Evolutionary conservation across 371 early-diverging fungal species (phyloP).

Genomic region (Mortierella sp.): DNA sequence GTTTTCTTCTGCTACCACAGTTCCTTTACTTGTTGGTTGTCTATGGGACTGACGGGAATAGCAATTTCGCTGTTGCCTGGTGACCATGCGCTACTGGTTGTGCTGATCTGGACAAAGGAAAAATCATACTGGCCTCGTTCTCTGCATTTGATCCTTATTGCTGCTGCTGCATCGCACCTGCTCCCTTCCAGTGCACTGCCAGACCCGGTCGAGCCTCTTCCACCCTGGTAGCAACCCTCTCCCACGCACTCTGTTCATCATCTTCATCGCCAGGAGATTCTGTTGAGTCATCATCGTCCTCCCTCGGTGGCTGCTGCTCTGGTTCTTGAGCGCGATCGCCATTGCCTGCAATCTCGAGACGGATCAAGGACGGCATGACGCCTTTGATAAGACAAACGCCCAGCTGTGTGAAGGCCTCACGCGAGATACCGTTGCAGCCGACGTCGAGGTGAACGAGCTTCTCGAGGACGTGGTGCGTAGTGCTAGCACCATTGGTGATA

Average conservation of each 20-base stretch:
- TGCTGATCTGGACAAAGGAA: too few species aligned
- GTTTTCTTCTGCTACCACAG: too few species aligned
- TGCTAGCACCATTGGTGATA: conserved; percentile 23
- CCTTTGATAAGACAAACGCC: conserved; percentile 58
- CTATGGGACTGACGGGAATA: too few species aligned
- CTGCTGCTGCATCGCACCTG: conserved; percentile 41
- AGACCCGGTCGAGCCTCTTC: conserved; percentile 53
- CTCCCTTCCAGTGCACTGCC: conserved; percentile 52
- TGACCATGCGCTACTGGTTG: too few species aligned
- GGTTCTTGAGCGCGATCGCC: conserved; percentile 43
- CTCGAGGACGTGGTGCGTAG: conserved; percentile 43
- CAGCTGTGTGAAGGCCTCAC: conserved; percentile 61
- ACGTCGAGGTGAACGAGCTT: conserved; percentile 60
- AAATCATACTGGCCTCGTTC: too few species aligned
- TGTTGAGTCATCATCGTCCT: conserved; percentile 7
- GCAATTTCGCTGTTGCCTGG: too few species aligned
- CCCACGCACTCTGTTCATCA: conserved; percentile 61
- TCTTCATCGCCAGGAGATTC: conserved; percentile 41
- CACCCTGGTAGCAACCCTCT: conserved; percentile 54
- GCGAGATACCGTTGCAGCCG: conserved; percentile 65
- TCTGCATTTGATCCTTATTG: conserved; percentile 5
- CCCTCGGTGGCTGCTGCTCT: not conserved
- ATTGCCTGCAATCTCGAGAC: conserved; percentile 72
- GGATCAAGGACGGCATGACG: conserved; percentile 58
- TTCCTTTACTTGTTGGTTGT: too few species aligned